Evolutionary conservation across 495 filamentous ascomycete genomes (phyloP), one percentile per base, ranked within the genome.

Genomic region (Rhypophila decipiens): DNA sequence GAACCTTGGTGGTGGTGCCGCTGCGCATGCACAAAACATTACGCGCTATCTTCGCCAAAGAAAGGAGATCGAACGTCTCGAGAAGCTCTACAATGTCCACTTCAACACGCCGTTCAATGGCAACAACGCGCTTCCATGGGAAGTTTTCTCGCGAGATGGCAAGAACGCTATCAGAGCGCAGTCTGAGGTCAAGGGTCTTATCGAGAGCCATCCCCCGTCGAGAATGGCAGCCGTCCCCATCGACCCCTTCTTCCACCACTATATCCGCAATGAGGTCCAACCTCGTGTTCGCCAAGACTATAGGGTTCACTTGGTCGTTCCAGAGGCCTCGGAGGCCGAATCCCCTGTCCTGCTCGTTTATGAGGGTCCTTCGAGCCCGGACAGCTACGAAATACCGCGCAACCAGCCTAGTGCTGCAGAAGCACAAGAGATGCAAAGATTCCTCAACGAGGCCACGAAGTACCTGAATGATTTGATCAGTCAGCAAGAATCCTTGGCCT

Each of bases 191-290:
- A 85, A 80, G 66, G 83, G 79, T 55, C 72, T 95, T 29, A 78
- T 95, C 49, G 80, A 81, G 43, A 82, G 82, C 42, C 87, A 91
- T 50, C 89, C 89, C 31, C 90, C 90, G 3, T 73, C 83, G 15
- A 79, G 86, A 42, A 71, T 95, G 41, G 71, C 77, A 18, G 79
- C 82, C 31, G 63, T 94, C 17, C 57, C 75, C 2, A 76, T 96
- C 10, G 87, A 96, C 64, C 83, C 88, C 0, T 95, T 95, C 71
- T 95, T 85, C 72, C 85, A 96, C 64, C 70, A 77, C 5, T 84
- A 87, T 65, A 66, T 95, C 23, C 79, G 78, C 20, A 80, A 77
- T 31, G 79, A 84, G 21, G 67, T 81, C 39, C 72, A 76, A 9
- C 71, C 76, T 24, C 75, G 76, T 42, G 70, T 95, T 22, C 80